Evolutionary conservation across 352 stramenopile genomes (phyloP).

Genomic region (Pelagophyceae sp.): DNA sequence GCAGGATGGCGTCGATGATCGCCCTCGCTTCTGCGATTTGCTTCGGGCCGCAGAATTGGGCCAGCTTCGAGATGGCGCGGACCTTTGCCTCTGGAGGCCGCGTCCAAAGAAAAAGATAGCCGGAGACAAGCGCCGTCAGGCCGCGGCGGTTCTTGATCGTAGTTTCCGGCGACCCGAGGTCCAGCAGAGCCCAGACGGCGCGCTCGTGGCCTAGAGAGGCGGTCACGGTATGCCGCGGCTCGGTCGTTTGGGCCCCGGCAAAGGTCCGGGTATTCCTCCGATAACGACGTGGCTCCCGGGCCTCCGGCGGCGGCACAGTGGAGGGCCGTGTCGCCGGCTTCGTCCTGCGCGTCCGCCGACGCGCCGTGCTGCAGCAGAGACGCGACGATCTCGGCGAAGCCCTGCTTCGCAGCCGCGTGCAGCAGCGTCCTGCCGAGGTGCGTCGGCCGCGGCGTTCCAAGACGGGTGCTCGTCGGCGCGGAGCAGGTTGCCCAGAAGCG

Average conservation of each 20-base stretch:
- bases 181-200: slow-evolving; percentile 14
- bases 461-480: no score
- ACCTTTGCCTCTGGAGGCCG: not conserved
- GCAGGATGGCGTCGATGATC: not conserved
- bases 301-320: not conserved
- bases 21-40: not conserved
- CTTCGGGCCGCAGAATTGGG: not conserved
- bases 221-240: no score
- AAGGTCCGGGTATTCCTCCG: no score
- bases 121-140: slow-evolving; percentile 5
- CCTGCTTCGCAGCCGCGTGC: not conserved
- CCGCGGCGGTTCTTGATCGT: not conserved
- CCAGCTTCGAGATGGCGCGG: slow-evolving; percentile 17
- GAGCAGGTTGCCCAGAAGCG: no score
- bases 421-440: no score
- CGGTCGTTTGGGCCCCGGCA: no score
- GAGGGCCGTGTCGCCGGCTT: slow-evolving; percentile 8
- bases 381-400: slow-evolving; percentile 13
- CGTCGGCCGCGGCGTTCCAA: no score
- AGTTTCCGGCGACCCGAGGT: not conserved
- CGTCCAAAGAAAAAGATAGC: slow-evolving; percentile 5
- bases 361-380: slow-evolving; percentile 6
- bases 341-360: slow-evolving; percentile 53
- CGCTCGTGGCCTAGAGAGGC: no score
- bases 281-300: no score